phyloP scores from a whole-genome alignment of 2,329 filamentous ascomycete genomes.

The Neopestalotiopsis clavispora region DNA sequence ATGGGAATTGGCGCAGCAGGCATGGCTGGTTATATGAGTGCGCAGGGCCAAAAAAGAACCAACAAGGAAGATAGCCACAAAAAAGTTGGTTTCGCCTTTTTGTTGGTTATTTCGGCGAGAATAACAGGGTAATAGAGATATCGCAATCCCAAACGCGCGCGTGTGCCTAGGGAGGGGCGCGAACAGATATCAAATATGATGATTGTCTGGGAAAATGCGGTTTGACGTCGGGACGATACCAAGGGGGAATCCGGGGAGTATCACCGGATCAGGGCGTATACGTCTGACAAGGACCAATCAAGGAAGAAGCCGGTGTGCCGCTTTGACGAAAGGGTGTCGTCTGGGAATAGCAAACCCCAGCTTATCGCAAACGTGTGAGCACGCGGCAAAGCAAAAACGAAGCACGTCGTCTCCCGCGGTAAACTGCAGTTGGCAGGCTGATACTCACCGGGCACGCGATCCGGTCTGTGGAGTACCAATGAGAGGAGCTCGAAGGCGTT shows the following conservation, averaged over 20 bases:
- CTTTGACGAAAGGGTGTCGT: conserved; percentile 19
- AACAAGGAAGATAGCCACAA: not conserved
- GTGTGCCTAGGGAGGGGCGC: conserved; percentile 6
- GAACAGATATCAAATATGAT: conserved; percentile 14
- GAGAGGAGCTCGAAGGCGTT: not conserved
- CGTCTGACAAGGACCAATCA: conserved; percentile 17
- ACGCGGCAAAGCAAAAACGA: conserved; percentile 16
- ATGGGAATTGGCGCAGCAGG: conserved; percentile 38
- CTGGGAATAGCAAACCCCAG: conserved; percentile 18
- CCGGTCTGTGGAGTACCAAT: conserved; percentile 13
- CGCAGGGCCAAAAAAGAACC: not conserved
- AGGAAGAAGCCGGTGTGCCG: conserved; percentile 12
- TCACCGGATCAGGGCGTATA: conserved; percentile 21
- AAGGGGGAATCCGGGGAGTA: conserved; percentile 16
- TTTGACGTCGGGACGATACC: conserved; percentile 9
- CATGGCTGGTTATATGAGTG: conserved; percentile 24
- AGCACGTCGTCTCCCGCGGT: conserved; percentile 15
- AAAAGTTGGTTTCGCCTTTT: not conserved
- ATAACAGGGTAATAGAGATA: not conserved
- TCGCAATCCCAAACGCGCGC: not conserved
- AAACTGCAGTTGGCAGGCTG: conserved; percentile 18
- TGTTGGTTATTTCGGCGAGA: not conserved
- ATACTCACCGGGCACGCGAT: conserved; percentile 9
- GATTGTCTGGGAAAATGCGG: conserved; percentile 10
- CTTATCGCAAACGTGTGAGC: conserved; percentile 20